Conservation (phyloP, 225 moss, liverwort and hornwort species). For the Marchantia polymorpha region DNA sequence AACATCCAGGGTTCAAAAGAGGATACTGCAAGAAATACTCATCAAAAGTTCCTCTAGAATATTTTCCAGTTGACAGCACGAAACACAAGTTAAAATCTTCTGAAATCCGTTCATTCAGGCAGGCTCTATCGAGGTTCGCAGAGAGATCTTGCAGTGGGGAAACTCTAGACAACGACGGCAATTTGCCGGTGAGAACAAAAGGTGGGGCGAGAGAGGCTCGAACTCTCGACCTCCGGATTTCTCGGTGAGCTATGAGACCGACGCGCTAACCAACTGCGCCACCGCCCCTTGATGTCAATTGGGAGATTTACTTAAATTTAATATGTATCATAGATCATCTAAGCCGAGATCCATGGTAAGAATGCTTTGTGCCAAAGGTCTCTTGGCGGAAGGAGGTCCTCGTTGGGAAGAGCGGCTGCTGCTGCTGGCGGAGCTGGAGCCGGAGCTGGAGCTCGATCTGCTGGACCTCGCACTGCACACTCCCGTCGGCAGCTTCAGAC, state of each 20-base stretch:
- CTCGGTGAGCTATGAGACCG: conserved; percentile 29
- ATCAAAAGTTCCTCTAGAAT: too few species aligned
- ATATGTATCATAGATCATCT: conserved; percentile 33
- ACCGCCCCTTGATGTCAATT: neutral
- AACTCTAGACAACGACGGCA: too few species aligned
- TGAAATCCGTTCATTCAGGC: too few species aligned
- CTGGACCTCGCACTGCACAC: conserved; percentile 48
- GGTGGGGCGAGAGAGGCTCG: conserved; percentile 96
- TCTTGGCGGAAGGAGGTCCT: conserved; percentile 14
- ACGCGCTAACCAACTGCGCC: conserved; percentile 17
- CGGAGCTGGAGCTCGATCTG: conserved; percentile 35
- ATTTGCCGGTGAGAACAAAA: too few species aligned
- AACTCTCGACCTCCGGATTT: conserved; percentile 91
- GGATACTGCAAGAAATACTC: too few species aligned
- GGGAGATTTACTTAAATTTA: too few species aligned
- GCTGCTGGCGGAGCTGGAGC: conserved; percentile 27
- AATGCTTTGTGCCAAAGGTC: conserved; percentile 41
- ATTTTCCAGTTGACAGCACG: too few species aligned
- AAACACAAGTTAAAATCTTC: too few species aligned
- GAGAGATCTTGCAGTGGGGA: too few species aligned
- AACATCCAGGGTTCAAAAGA: too few species aligned
- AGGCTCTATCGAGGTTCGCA: too few species aligned
- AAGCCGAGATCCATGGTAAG: conserved; percentile 39
- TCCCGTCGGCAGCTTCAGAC: conserved; percentile 45
- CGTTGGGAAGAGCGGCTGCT: conserved; percentile 17